A percentile compares a stretch with the other conserved stretches of the same genome.
These are phyloP conservation scores for Hypoxylon crocopeplum DNA, from an alignment of 495 filamentous ascomycete species.

Conservation along the genomic window DNA sequence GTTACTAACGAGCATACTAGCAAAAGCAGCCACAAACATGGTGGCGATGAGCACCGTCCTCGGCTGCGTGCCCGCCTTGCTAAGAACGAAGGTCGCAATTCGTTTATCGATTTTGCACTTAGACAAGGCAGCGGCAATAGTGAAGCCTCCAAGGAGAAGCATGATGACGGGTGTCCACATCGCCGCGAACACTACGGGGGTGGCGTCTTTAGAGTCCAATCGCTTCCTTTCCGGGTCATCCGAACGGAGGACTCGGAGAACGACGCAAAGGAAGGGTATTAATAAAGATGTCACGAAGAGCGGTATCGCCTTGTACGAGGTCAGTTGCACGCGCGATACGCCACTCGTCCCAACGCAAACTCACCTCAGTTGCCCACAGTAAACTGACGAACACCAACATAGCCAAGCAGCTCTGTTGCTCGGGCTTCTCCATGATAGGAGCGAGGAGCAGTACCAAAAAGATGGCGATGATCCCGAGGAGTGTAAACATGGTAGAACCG, in stretches of 20 bases:
- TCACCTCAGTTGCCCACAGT: conserved; percentile 94
- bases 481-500: conserved; percentile 76
- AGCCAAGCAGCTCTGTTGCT: conserved; percentile 95
- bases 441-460: conserved; percentile 75
- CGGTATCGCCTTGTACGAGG: conserved; percentile 75
- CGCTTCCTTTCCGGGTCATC: conserved; percentile 73
- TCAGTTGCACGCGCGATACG: conserved; percentile 24
- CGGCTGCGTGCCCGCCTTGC: conserved; percentile 91
- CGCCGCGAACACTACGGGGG: conserved; percentile 81
- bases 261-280: conserved; percentile 91
- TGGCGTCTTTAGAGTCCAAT: conserved; percentile 75
- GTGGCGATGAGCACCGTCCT: conserved; percentile 87
- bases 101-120: conserved; percentile 98
- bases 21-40: conserved; percentile 98
- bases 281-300: conserved; percentile 95
- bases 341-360: conserved; percentile 19
- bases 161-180: conserved; percentile 99
- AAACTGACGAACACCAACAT: conserved; percentile 93
- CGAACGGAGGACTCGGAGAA: conserved; percentile 81
- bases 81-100: conserved; percentile 95
- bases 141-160: conserved; percentile 95
- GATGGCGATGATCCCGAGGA: conserved; percentile 72
- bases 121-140: conserved; percentile 91
- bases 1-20: conserved; percentile 99
- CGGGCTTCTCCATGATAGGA: conserved; percentile 80